Evolutionary conservation across 306 rosid genomes (phyloP).

Genomic region (Quercus parvula): DNA sequence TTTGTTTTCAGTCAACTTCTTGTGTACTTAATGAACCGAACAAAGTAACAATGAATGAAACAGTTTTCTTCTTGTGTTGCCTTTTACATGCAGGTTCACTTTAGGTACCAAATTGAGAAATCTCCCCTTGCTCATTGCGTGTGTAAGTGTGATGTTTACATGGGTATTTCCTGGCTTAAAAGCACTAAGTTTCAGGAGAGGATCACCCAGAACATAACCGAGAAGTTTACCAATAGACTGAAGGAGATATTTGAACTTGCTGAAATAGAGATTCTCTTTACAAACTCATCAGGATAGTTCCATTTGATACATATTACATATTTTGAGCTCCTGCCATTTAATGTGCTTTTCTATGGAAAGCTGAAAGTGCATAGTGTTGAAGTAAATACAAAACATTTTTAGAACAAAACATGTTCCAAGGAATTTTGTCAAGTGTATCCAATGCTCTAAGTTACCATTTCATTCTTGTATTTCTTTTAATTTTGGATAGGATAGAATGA

Average conservation of each 20-base stretch:
- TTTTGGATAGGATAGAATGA: no score
- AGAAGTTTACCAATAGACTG: constrained; percentile 41
- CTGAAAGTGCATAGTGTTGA: background rate
- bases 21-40: background rate
- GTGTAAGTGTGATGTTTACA: constrained; percentile 57
- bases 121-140: constrained; percentile 40
- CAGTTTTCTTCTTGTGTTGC: background rate
- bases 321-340: no score
- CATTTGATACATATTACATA: no score
- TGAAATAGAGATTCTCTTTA: constrained; percentile 55
- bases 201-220: constrained; percentile 51
- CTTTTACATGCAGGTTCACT: constrained; percentile 48
- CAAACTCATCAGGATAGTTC: constrained; percentile 5
- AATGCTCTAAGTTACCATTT: background rate
- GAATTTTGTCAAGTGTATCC: background rate
- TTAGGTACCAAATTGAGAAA: constrained; percentile 60
- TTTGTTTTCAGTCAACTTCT: background rate
- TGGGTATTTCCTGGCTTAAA: constrained; percentile 59
- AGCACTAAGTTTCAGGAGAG: constrained; percentile 61
- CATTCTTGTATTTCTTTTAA: no score
- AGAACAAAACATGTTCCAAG: background rate
- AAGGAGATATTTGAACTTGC: constrained; percentile 53
- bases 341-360: background rate
- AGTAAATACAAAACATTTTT: background rate
- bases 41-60: background rate